Base-by-base conservation (phyloP, 1,284 basidiomycete genomes). In the Apiotrichum laibachii region DNA sequence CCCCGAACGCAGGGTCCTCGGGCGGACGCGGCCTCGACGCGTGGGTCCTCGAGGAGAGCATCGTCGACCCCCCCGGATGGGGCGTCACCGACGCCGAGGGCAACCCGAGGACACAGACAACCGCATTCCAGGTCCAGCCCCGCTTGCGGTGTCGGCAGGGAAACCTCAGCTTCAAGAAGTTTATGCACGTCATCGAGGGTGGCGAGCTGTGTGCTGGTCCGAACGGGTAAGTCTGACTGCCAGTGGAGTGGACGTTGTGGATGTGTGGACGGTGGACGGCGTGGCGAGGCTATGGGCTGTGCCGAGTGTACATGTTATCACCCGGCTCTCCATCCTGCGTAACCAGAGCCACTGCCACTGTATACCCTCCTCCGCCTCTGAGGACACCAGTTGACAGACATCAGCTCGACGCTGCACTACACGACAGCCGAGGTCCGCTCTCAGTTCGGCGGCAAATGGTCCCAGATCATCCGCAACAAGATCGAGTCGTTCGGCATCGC, bases 41-140 rank as follows among this genome's bases (percentile, higher is more conserved):
- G 13, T 95, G 90, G 92, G 86, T 94, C 54, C 79, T 94, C 63
- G 92, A 95, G 77, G 89, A 94, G 81, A 92, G 88, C 67, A 88
- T 92, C 69, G 90, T 95, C 4, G 71, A 75, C 57, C 72, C 73
- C 0, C 73, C 72, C 0, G 67, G 65, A 7, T 73, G 72, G 73
- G 68, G 65, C 5, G 31, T 15, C 22, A 16, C 19, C n/a, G 3
- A 22, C 26, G 26, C 26, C 26, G 26, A 31, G 4, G 26, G 26
- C 26, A 31, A 13, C 18, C 11, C 10, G 11, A 22, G 15, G 26
- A 37, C 18, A 55, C 42, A 35, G 44, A 51, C 12, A 55, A 62
- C 16, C 33, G 62, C 57, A 19, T 67, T 63, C 46, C 57, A 66
- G 12, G 48, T 47, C 39, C 65, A 72, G 65, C 73, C 75, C 18